Evolutionary conservation across 495 filamentous ascomycete species (phyloP).

Genomic region (Filosporella fistucella): DNA sequence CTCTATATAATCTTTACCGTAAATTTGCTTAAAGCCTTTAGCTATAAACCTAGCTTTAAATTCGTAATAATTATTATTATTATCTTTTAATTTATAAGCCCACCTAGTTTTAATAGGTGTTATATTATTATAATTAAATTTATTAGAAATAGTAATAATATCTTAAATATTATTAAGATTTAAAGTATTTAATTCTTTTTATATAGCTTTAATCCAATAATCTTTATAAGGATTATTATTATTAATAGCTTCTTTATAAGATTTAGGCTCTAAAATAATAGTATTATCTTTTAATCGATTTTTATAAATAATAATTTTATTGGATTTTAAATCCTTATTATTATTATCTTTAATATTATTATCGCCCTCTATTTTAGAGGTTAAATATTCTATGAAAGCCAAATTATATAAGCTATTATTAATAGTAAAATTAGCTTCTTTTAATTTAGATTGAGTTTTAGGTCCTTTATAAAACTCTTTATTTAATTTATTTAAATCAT

Average conservation of each 20-base stretch:
- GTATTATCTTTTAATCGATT: not conserved
- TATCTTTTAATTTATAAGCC: constrained; percentile 9
- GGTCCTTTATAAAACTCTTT: no score
- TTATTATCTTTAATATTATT: no score
- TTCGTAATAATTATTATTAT: constrained; percentile 6
- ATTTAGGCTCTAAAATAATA: constrained; percentile 5
- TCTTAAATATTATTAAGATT: not conserved
- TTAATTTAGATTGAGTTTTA: no score
- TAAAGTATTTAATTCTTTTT: not conserved
- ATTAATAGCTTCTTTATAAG: constrained; percentile 9
- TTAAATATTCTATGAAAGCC: no score
- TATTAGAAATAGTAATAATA: not conserved
- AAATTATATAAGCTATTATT: no score
- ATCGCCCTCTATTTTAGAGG: no score
- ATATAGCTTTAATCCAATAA: constrained; percentile 3
- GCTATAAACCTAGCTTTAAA: constrained; percentile 17
- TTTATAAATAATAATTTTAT: constrained; percentile 5
- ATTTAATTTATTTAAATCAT: no score
- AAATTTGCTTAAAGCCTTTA: constrained; percentile 14
- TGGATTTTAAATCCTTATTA: not conserved
- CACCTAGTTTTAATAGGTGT: constrained; percentile 5
- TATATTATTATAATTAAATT: constrained; percentile 1
- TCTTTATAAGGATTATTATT: constrained; percentile 8
- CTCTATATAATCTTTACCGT: constrained; percentile 13
- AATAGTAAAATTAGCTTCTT: no score